These are phyloP conservation scores for Tricholoma bakamatsutake DNA, from an alignment of 768 basidiomycete species.

Conservation along the genomic window DNA sequence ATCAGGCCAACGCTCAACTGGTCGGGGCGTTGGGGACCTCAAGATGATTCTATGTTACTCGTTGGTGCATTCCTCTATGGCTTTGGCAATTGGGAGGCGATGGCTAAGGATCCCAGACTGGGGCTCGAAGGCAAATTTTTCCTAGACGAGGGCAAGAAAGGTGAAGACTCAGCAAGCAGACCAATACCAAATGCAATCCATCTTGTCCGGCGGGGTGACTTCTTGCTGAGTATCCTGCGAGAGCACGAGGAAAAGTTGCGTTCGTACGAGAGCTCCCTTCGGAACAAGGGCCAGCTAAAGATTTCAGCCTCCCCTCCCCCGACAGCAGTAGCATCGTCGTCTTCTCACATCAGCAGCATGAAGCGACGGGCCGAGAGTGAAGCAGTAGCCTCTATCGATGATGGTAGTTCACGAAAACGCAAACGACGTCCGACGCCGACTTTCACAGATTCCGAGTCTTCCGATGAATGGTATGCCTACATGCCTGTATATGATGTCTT, in stretches of 20 bases:
- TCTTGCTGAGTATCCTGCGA: conserved; percentile 74
- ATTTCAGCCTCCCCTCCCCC: conserved; percentile 73
- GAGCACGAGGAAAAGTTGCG: conserved; percentile 90
- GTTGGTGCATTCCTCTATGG: conserved; percentile 92
- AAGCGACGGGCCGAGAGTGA: conserved; percentile 84
- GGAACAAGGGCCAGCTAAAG: conserved; percentile 65
- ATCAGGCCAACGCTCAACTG: conserved; percentile 93
- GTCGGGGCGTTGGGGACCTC: conserved; percentile 91
- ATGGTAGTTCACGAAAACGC: conserved; percentile 61
- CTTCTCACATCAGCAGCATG: conserved; percentile 51
- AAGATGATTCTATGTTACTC: conserved; percentile 91
- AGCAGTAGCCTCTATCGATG: conserved; percentile 77
- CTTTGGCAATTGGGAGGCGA: conserved; percentile 96
- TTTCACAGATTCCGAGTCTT: conserved; percentile 91
- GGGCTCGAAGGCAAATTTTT: conserved; percentile 92
- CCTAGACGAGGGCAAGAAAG: conserved; percentile 96
- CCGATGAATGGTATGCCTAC: conserved; percentile 74
- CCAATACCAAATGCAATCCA: conserved; percentile 98
- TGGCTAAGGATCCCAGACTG: conserved; percentile 82
- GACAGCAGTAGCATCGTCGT: conserved; percentile 61
- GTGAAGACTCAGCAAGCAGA: conserved; percentile 74
- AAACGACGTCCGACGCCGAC: conserved; percentile 95
- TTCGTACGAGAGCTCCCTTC: conserved; percentile 78
- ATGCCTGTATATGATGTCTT: background rate
- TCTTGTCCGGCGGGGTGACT: conserved; percentile 94